Evolutionary conservation across 2,329 filamentous ascomycete genomes (phyloP), one percentile per base, ranked within the genome.

Genomic region (Tricladium varicosporioides): DNA sequence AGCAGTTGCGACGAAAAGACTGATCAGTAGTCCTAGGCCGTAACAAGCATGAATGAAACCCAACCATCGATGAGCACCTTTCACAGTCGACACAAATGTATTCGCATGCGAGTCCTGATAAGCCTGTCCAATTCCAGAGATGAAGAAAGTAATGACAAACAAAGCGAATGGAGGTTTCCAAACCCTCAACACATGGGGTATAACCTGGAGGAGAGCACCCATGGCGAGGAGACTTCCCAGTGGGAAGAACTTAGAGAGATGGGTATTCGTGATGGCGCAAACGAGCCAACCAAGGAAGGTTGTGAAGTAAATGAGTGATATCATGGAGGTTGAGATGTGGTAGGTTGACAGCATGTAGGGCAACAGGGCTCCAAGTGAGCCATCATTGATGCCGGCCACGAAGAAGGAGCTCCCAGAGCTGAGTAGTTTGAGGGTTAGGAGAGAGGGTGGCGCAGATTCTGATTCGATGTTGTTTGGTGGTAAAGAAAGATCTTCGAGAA

Each of bases 71-170:
- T 87, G 82, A 0, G 82, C 72, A 14, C 73, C 74, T 9, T 75
- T 75, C 0, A 79, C 68, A 0, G 76, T 74, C 0, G 79, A 76
- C 0, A 86, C 83, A 56, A 83, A 87, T 0, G 82, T 82, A 56
- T 88, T 87, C 1, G 80, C 78, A 18, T 86, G 82, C 0, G 84
- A 80, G 60, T 88, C 85, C 58, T 87, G 82, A 55, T 80, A 86
- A 0, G 81, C 85, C 66, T 86, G 83, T 0, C 85, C 84, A 0
- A 85, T 64, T 9, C 79, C 80, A 1, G 80, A 78, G 7, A 87
- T 59, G 68, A 80, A 81, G 65, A 87, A 88, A 0, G 81, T 82
- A 2, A 79, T 65, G 0, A 77, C 78, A 56, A 82, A 87, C 0
- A 87, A 70, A 0, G 75, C 73, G 49, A 87, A 85, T 0, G 82